phyloP scores from a whole-genome alignment of 2,329 filamentous ascomycete species.

The Lasiodiplodia sp. region DNA sequence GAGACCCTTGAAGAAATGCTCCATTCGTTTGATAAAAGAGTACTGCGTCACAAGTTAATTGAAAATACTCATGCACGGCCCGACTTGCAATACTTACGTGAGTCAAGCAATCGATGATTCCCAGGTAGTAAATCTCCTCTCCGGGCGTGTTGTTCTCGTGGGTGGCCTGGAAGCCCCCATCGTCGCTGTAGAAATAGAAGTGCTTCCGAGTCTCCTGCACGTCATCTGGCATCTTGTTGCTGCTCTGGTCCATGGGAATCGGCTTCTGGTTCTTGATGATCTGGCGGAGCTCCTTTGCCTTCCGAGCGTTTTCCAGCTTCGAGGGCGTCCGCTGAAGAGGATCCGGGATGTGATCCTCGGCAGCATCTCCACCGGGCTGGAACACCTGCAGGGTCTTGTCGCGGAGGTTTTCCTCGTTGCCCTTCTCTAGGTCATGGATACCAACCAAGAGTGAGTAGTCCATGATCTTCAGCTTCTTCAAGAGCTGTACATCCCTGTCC shows the following conservation, averaged over 20 bases:
- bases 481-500: conserved; percentile 81
- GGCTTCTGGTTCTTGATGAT: conserved; percentile 93
- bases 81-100: conserved; percentile 70
- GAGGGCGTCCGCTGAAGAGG: conserved; percentile 88
- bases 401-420: conserved; percentile 92
- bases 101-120: conserved; percentile 97
- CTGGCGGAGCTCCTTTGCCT: conserved; percentile 88
- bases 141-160: conserved; percentile 85
- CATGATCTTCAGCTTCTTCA: conserved; percentile 95
- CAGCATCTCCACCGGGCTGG: conserved; percentile 78
- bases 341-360: conserved; percentile 61
- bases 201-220: conserved; percentile 71
- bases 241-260: conserved; percentile 85
- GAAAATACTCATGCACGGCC: not conserved
- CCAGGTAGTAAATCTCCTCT: conserved; percentile 96
- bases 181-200: conserved; percentile 90
- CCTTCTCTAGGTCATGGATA: conserved; percentile 87
- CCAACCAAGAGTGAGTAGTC: conserved; percentile 96
- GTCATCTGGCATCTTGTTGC: conserved; percentile 88
- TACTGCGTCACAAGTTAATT: conserved; percentile 66
- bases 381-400: conserved; percentile 93
- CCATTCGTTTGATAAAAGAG: conserved; percentile 89
- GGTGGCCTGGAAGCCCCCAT: conserved; percentile 91
- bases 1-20: conserved; percentile 96
- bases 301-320: conserved; percentile 88